Base-by-base conservation (phyloP, 495 filamentous ascomycete genomes). In the Hypoxylon cercidicola region DNA sequence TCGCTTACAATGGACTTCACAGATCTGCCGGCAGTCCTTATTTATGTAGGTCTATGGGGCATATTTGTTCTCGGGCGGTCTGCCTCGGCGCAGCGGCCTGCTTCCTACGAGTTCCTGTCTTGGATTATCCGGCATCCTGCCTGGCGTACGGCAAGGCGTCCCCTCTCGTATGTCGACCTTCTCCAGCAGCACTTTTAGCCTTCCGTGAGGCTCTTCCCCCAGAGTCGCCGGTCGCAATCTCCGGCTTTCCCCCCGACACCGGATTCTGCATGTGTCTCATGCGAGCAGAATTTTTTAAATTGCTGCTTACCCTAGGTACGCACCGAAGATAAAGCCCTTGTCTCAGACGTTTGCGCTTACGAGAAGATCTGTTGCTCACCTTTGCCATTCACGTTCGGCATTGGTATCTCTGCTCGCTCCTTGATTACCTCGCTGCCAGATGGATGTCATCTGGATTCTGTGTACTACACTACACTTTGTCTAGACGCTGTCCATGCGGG, bases 241-340 rank as follows among this genome's bases (percentile, higher is more conserved):
- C 21, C 32, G 46, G 32, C 30, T 18, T 2, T n/a, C 45, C 19
- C 19, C 28, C 58, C 58, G 58, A 34, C 20, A 19, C 44, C 58
- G 50, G 49, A 53, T 46, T 28, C 30, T 53, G 41, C 57, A 20
- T 32, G 40, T 46, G 34, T 60, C n/a, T 60, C 9, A 51, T 30
- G 55, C 46, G 18, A 51, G 35, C 37, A 30, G n/a, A 7, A 32
- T 9, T 9, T 9, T 9, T 32, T 32, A 5, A 11, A 32, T 32
- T 32, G 9, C 30, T 32, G 30, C 30, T 32, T 4, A 32, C 30
- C 2, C n/a, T n/a, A n/a, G n/a, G n/a, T n/a, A 32, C 30, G 9
- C 30, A 32, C 8, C 9, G 8, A 32, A 32, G 30, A 32, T 32
- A 32, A 32, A 11, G 30, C 30, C 30, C 30, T 8, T 32, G 30